Evolutionary conservation across 805 yeast genomes (phyloP), one percentile per base, ranked within the genome.

Genomic region (Blastobotrys chiropterorum): DNA sequence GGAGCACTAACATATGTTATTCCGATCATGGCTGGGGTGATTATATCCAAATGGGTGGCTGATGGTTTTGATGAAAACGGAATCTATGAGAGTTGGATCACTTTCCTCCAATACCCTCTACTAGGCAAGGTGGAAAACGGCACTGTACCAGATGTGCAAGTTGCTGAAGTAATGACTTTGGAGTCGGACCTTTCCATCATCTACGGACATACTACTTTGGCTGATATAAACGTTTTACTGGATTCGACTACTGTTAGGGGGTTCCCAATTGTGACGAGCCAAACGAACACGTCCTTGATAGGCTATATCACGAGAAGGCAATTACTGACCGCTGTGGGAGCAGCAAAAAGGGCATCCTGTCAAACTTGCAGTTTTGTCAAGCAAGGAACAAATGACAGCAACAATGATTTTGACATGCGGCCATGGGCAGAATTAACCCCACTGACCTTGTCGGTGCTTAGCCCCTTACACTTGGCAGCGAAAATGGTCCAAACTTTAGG

Each of bases 21-120:
- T 44, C 96, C 96, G 0, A 85, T 88, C 30, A 88, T 88, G 96
- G 71, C 82, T 13, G 85, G 90, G 0, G 95, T 87, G 2, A 78
- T 89, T 73, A 74, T 82, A 6, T 80, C 90, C 46, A 82, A 86
- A 60, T 77, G 86, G 67, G 75, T 82, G n/a, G 83, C 80, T 56
- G 94, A 88, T 61, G 72, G 79, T 49, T 66, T 84, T 43, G 70
- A 77, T 17, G 74, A 74, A 41, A 51, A 52, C 2, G 85, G 86
- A 46, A 80, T 86, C 47, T 86, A 86, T 62, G 94, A 87, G 52
- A 62, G 67, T 42, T 78, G 82, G 82, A 70, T 78, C 38, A 61
- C 67, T 19, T 66, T 68, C 40, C 56, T 63, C n/a, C 67, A 68
- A 6, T 72, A 74, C 47, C 78, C 79, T 1, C 76, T 71, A 49